These are phyloP conservation scores for Naegleria lovaniensis DNA, from an alignment of 208 protist species.

Conservation along the genomic window DNA sequence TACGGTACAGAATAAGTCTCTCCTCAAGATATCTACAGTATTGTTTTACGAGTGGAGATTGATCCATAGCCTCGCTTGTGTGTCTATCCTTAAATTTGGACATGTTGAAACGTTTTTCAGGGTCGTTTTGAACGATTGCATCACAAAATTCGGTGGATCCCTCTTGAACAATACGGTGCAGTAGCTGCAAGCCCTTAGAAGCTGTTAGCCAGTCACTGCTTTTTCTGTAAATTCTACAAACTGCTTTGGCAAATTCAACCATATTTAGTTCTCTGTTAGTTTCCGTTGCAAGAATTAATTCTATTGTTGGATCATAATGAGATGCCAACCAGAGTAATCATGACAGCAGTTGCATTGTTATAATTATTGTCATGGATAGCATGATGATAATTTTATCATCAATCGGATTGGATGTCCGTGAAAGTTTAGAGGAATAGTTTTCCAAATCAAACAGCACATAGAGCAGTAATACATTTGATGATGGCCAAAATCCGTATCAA, in stretches of 20 bases:
- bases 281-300: neutral
- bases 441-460: neutral
- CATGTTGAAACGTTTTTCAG: neutral
- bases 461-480: no score
- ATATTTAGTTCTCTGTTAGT: neutral
- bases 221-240: neutral
- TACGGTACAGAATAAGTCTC: neutral
- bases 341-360: no score
- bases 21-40: constrained; percentile 12
- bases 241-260: neutral
- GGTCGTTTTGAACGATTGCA: neutral
- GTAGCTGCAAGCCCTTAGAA: neutral
- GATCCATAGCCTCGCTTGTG: neutral
- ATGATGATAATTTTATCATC: no score
- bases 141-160: neutral
- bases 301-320: neutral
- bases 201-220: neutral
- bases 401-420: no score
- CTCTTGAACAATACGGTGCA: neutral
- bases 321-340: no score
- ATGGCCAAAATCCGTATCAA: neutral
- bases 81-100: neutral
- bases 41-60: constrained; percentile 11
- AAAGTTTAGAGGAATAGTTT: neutral
- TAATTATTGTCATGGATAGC: no score